phyloP scores from a whole-genome alignment of 306 rosid genomes.

The Quercus alba region DNA sequence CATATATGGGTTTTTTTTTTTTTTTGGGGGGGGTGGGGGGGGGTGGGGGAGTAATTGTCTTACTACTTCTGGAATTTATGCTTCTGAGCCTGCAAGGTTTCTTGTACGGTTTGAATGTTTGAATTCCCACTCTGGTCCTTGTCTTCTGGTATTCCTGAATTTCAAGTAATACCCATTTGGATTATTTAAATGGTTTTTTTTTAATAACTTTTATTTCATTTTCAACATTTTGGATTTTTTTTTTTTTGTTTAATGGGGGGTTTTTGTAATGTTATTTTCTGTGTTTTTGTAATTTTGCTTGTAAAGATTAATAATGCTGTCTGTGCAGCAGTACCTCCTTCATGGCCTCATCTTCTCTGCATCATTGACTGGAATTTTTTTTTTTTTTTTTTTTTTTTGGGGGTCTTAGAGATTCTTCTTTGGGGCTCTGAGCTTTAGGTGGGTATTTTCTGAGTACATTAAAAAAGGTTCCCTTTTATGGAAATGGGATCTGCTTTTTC shows the following conservation, averaged over 20 bases:
- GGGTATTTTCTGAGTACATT: constrained; percentile 75
- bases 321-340: constrained; percentile 50
- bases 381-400: background rate
- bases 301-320: constrained; percentile 63
- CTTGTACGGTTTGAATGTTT: constrained; percentile 24
- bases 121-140: constrained; percentile 27
- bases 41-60: constrained; percentile 4
- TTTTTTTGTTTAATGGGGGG: constrained; percentile 1
- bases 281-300: constrained; percentile 26
- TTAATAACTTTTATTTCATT: background rate
- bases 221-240: constrained; percentile 17
- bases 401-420: constrained; percentile 66
- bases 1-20: constrained; percentile 5
- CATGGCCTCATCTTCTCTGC: constrained; percentile 65
- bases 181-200: constrained; percentile 23
- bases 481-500: constrained; percentile 83
- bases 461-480: constrained; percentile 71
- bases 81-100: constrained; percentile 29
- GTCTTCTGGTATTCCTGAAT: constrained; percentile 23
- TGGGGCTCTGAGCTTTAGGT: constrained; percentile 84
- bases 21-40: background rate
- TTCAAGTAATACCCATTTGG: constrained; percentile 22
- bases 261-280: background rate
- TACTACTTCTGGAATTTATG: constrained; percentile 30
- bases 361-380: constrained; percentile 59